Conservation (phyloP, 2,329 filamentous ascomycete species). For the Cytospora chrysosperma region DNA sequence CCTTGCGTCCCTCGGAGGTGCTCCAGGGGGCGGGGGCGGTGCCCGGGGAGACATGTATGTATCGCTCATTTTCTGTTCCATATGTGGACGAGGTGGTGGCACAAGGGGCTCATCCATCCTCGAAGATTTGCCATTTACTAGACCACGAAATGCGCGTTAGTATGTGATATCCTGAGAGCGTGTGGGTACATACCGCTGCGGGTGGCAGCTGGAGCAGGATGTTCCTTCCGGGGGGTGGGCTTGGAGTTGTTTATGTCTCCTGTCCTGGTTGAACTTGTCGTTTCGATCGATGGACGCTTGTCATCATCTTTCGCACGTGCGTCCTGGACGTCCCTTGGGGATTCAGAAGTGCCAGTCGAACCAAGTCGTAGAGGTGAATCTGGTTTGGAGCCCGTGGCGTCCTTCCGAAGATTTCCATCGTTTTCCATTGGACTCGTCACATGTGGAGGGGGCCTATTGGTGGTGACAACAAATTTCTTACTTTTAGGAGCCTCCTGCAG, state of each 20-base stretch:
- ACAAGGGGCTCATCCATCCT: constrained; percentile 29
- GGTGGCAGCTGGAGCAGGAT: constrained; percentile 40
- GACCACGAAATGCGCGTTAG: constrained; percentile 16
- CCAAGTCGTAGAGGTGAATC: constrained; percentile 38
- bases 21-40: constrained; percentile 49
- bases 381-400: constrained; percentile 32
- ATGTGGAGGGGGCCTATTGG: constrained; percentile 46
- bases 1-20: constrained; percentile 46
- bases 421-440: constrained; percentile 41
- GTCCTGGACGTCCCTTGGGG: constrained; percentile 58
- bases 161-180: constrained; percentile 18
- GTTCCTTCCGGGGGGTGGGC: constrained; percentile 64
- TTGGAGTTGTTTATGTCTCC: constrained; percentile 43
- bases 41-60: constrained; percentile 59
- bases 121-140: constrained; percentile 39
- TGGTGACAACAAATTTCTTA: constrained; percentile 45
- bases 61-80: constrained; percentile 47
- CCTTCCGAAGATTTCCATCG: constrained; percentile 38
- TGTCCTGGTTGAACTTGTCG: constrained; percentile 40
- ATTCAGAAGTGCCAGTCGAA: constrained; percentile 38
- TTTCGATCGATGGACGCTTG: constrained; percentile 43
- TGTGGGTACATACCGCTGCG: constrained; percentile 43
- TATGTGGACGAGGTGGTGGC: constrained; percentile 31
- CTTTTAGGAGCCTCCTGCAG: constrained; percentile 77
- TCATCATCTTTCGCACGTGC: constrained; percentile 56